Base-by-base conservation (phyloP, 2,329 filamentous ascomycete species). In the Zelopaecilomyces penicillatus region DNA sequence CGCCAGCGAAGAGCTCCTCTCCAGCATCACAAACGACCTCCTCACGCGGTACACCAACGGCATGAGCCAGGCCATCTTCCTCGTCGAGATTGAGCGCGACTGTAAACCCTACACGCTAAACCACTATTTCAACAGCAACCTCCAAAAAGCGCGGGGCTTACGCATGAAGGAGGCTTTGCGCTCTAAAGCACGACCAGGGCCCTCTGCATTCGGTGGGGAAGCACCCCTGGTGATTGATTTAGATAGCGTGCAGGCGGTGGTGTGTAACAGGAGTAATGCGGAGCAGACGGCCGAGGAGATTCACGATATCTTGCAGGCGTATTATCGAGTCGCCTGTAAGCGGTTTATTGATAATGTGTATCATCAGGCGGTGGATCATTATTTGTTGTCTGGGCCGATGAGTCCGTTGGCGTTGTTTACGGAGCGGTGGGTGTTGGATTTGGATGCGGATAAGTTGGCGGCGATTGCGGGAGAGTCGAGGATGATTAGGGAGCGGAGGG, bases 291-390 rank as follows among this genome's bases (percentile, higher is more conserved):
- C 19, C 19, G 19, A 74, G 31, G 70, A 80, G 7, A 72, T 85
- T 4, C 76, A 83, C 44, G 74, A 85, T 47, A 73, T 76, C 1
- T 65, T 86, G 0, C 58, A 67, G 30, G 68, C 73, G 2, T 86
- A 82, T 58, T 85, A 86, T 63, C 70, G 75, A 28, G 73, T 83
- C 1, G 69, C 79, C 0, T 67, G 66, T 8, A 75, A 76, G 53
- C 73, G 80, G 0, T 83, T 87, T 46, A 70, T 83, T 2, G 82
- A 87, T 51, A 73, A 67, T 3, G 59, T 87, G 2, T 79, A 69
- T 53, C 71, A 73, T 48, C 81, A 85, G 50, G 76, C 70, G 0
- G 64, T 76, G 2, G 71, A 75, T 37, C 62, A 79, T 53, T 68
- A 68, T 47, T 65, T 86, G 0, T 59, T 84, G 0, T 62, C 60